These are phyloP conservation scores for Naganishia friedmannii DNA, from an alignment of 768 basidiomycete genomes.

Conservation along the genomic window DNA sequence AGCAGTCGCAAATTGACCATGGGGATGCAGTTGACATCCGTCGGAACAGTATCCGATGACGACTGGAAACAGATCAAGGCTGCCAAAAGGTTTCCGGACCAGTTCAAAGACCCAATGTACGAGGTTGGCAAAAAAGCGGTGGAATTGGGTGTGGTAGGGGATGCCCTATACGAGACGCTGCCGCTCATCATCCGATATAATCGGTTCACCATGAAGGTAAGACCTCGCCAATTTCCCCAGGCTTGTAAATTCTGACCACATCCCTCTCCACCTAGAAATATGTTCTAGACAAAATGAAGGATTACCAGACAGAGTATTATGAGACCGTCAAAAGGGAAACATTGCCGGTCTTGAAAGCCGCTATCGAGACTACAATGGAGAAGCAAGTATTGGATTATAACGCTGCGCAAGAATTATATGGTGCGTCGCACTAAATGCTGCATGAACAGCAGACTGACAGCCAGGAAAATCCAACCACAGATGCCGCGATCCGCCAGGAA, in stretches of 20 bases:
- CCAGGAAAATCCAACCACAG: background rate
- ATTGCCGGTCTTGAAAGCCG: slow-evolving; percentile 9
- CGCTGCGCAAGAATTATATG: background rate
- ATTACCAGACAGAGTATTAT: slow-evolving; percentile 1
- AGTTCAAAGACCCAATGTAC: slow-evolving; percentile 6
- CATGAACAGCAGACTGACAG: background rate
- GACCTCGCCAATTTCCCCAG: slow-evolving; percentile 56
- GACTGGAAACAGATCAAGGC: slow-evolving; percentile 4
- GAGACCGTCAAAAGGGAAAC: background rate
- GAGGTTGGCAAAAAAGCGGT: slow-evolving; percentile 70
- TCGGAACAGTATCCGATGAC: background rate
- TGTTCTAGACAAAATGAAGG: slow-evolving; percentile 2
- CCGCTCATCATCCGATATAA: slow-evolving; percentile 89
- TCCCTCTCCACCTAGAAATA: background rate
- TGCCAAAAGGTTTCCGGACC: slow-evolving; percentile 16
- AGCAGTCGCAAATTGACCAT: background rate
- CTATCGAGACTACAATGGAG: slow-evolving; percentile 2
- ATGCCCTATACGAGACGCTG: slow-evolving; percentile 85
- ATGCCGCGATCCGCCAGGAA: background rate
- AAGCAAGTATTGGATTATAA: slow-evolving; percentile 2
- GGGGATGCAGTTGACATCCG: background rate
- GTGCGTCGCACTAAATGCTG: background rate
- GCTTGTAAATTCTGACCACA: background rate
- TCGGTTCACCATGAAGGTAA: slow-evolving; percentile 73
- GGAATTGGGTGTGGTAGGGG: slow-evolving; percentile 80